Conservation (phyloP, 306 rosid species). For the Quercus suber region DNA sequence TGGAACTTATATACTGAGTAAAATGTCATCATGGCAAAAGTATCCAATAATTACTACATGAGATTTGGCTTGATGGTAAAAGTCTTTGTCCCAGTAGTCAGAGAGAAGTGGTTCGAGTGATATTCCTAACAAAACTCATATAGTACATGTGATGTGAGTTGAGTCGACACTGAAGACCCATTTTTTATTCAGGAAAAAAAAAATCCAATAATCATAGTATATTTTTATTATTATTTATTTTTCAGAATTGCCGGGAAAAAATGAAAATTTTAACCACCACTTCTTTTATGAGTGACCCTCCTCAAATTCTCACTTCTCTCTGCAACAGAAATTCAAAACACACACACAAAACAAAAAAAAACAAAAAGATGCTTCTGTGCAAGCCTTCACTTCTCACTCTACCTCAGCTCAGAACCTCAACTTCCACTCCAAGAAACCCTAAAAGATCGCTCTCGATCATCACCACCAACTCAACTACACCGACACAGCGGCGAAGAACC, state of each 20-base stretch:
- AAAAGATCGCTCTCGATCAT: conserved; percentile 16
- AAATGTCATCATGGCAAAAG: too few relatives aligned
- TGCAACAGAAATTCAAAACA: conserved; percentile 10
- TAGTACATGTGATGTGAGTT: rapidly evolving
- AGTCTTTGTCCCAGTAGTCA: rapidly evolving
- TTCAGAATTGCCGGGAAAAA: conserved; percentile 15
- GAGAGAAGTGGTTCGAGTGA: rapidly evolving
- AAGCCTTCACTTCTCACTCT: conserved; percentile 21
- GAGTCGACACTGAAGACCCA: rapidly evolving
- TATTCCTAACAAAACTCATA: rapidly evolving
- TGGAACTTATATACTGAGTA: rapidly evolving
- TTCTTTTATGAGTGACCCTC: not conserved
- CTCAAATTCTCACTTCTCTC: not conserved
- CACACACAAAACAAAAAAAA: not conserved
- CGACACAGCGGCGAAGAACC: conserved; percentile 35
- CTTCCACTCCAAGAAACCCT: conserved; percentile 19
- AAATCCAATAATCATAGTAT: not conserved
- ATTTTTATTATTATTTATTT: not conserved
- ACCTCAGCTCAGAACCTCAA: conserved; percentile 13
- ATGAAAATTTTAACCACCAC: conserved; percentile 6
- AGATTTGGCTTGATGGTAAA: rapidly evolving
- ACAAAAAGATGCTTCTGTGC: conserved; percentile 28
- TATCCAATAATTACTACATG: rapidly evolving
- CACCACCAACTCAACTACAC: conserved; percentile 39
- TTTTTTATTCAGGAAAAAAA: too few relatives aligned